Conservation (phyloP, 768 basidiomycete genomes). For the Lactarius quietus region DNA sequence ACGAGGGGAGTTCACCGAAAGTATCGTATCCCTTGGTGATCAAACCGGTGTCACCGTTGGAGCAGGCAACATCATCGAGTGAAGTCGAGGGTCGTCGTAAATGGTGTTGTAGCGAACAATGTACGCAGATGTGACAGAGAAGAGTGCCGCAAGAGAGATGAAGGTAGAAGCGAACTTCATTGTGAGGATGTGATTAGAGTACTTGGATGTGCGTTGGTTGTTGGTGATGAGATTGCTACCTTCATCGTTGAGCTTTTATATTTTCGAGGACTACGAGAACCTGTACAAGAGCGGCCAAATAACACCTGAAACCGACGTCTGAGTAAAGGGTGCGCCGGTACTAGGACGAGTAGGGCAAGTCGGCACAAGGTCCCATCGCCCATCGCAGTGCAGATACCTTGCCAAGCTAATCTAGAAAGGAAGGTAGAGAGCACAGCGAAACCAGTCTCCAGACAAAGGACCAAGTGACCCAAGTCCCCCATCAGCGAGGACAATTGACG, state of each 20-base stretch:
- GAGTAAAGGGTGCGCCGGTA: too few species aligned
- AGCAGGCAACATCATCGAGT: slow-evolving; percentile 24
- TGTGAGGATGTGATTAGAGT: neutral
- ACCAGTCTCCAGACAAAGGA: neutral
- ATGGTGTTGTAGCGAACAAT: slow-evolving; percentile 3
- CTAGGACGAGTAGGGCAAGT: too few species aligned
- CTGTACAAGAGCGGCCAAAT: neutral
- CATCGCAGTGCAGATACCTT: neutral
- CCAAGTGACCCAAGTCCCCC: too few species aligned
- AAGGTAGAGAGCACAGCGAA: too few species aligned
- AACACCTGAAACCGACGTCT: too few species aligned
- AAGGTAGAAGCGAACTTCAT: neutral
- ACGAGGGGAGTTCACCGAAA: slow-evolving; percentile 23
- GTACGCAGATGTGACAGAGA: neutral
- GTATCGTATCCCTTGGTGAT: slow-evolving; percentile 21
- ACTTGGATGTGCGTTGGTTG: neutral
- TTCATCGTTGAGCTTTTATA: neutral
- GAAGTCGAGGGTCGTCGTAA: slow-evolving; percentile 19
- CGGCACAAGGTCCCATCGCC: neutral
- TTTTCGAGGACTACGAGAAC: neutral
- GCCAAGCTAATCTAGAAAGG: neutral
- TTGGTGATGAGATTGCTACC: neutral
- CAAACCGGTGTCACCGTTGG: slow-evolving; percentile 28
- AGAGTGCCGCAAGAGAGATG: neutral
- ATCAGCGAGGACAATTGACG: too few species aligned